Evolutionary conservation across 2,329 filamentous ascomycete genomes (phyloP), one percentile per base, ranked within the genome.

Genomic region (Magnaporthiopsis incrustans): DNA sequence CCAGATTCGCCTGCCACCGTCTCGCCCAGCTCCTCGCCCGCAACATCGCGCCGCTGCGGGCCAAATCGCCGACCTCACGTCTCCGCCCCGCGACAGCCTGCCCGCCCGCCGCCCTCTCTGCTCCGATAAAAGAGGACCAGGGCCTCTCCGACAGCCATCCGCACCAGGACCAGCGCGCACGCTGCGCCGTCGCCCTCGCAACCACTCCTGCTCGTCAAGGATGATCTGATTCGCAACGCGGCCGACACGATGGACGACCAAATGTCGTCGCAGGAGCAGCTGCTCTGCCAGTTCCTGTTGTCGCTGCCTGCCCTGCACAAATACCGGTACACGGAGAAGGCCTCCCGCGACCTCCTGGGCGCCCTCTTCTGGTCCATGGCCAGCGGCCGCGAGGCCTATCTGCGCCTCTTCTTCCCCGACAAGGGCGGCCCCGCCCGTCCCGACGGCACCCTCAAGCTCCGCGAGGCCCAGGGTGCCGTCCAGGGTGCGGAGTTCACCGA

Each of bases 401-500:
- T 98, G 73, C 81, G 82, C 61, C 82, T 92, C 25, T 85, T 99
- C 71, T 99, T 99, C 72, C 92, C 92, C 1, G 81, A 89, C 57
- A 80, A 88, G 57, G 69, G 69, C 27, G 91, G 92, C 15, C 83
- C 82, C 57, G 85, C 89, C 11, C 78, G 81, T 33, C 76, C 80
- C n/a, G 79, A 78, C 59, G 81, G 81, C 56, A 78, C 80, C 59
- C 89, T 93, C 83, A 95, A 90, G 75, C 81, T 99, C 56, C 85
- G 89, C 66, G 88, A 91, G 70, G 93, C 93, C 22, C 96, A 99
- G 73, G 94, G 93, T 25, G 91, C 91, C n/a, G 83, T 92, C 65
- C 92, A 97, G 72, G 94, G 95, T 14, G 92, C 94, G 38, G 96
- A 99, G 75, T 99, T 98, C 74, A 95, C 92, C 26, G 90, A 94